Evolutionary conservation across 2,329 filamentous ascomycete genomes (phyloP), one percentile per base, ranked within the genome.

Genomic region (Pseudogymnoascus sp.): DNA sequence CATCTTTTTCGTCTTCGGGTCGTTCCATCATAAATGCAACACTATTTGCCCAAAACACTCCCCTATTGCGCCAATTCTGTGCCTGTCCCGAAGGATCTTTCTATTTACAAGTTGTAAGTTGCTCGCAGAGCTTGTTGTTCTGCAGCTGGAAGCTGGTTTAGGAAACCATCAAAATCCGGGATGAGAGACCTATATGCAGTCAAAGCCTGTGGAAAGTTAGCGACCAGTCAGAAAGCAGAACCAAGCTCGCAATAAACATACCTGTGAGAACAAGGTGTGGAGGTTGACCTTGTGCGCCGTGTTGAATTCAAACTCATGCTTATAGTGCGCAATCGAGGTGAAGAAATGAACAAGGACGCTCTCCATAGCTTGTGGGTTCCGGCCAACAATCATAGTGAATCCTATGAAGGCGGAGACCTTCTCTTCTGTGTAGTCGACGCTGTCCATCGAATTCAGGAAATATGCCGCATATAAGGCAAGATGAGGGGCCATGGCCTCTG

Each of bases 321-420:
- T 84, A 73, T 92, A 96, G 64, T 83, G 81, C 13, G 93, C 89
- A 76, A 97, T 95, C 62, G 90, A 82, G 60, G 80, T 82, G 73
- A 99, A 96, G 76, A 94, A 95, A 62, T 88, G 84, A 36, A 88
- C 80, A 40, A 99, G 79, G 63, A 87, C 89, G 67, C 87, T 87
- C 76, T 97, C 94, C 85, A 99, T 93, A 1, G 92, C 91, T 71
- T 92, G 85, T 0, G 94, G 94, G 70, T 97, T 97, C 71, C 86
- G 85, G 65, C 89, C 83, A 3, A 97, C 89, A 58, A 96, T 83
- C 67, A 88, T 82, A 61, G 90, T 89, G 76, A 99, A 97, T 0
- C 94, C 94, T 69, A 90, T 86, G 73, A 97, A 90, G 0, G 94
- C 93, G 27, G 92, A 92, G 0, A 89, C 91, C 77, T 99, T 99